Conservation (phyloP, 495 filamentous ascomycete species). For the Xylaria sp. region DNA sequence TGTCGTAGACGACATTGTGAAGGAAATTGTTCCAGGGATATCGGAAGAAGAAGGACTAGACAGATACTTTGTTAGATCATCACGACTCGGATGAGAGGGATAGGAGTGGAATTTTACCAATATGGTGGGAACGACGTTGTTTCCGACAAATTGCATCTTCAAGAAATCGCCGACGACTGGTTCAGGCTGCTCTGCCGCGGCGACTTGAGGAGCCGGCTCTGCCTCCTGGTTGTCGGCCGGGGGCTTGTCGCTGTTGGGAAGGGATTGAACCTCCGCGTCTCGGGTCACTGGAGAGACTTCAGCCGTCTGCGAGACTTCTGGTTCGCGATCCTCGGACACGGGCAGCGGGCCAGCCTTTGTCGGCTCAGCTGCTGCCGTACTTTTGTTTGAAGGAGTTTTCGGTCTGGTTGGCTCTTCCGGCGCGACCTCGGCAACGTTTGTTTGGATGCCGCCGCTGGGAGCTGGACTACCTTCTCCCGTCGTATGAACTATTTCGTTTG, state of each 20-base stretch:
- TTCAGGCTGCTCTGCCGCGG: constrained; percentile 36
- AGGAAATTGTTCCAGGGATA: constrained; percentile 99
- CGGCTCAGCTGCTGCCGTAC: neutral
- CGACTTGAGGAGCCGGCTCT: constrained; percentile 10
- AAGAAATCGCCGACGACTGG: constrained; percentile 97
- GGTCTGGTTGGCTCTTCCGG: constrained; percentile 2
- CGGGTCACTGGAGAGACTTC: neutral
- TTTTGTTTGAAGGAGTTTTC: neutral
- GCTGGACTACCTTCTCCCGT: neutral
- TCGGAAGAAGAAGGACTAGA: constrained; percentile 83
- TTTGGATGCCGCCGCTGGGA: neutral
- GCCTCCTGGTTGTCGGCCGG: neutral
- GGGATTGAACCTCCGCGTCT: constrained; percentile 4
- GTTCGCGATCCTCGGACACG: neutral
- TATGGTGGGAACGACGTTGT: constrained; percentile 94
- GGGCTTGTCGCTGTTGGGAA: neutral
- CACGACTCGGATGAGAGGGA: constrained; percentile 15
- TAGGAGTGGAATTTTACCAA: constrained; percentile 64
- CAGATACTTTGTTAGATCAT: constrained; percentile 11
- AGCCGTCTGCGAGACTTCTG: constrained; percentile 3
- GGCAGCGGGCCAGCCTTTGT: neutral
- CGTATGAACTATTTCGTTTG: neutral
- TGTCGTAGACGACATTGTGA: constrained; percentile 99
- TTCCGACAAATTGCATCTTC: constrained; percentile 96
- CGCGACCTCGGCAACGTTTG: constrained; percentile 3